These are phyloP conservation scores for Trichopus zeylanicus DNA, from an alignment of 116 monocot genomes.

Conservation along the genomic window DNA sequence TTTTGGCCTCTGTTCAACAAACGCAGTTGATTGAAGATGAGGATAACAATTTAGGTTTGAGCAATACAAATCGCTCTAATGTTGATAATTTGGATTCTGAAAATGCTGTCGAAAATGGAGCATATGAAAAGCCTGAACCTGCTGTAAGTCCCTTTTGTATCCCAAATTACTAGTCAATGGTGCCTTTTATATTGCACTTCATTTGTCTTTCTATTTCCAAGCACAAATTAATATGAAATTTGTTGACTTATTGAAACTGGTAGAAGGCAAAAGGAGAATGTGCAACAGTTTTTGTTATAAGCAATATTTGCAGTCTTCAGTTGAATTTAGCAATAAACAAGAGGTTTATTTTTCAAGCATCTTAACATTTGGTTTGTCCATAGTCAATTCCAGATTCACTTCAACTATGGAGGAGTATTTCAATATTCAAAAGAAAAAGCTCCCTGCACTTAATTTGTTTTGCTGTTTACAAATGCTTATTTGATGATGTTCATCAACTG, in stretches of 20 bases:
- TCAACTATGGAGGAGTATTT: background rate
- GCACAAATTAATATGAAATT: no score
- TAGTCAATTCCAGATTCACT: no score
- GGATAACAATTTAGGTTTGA: slow-evolving; percentile 14
- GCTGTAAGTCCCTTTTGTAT: slow-evolving; percentile 12
- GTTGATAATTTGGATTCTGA: slow-evolving; percentile 24
- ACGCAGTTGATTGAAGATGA: slow-evolving; percentile 71
- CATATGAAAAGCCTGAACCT: slow-evolving; percentile 12
- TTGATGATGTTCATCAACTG: no score
- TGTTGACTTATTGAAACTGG: no score
- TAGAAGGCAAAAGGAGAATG: no score
- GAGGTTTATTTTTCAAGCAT: background rate
- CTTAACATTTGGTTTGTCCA: no score
- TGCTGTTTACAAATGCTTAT: background rate
- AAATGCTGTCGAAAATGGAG: slow-evolving; percentile 18
- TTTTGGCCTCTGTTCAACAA: slow-evolving; percentile 6
- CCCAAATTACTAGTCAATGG: background rate
- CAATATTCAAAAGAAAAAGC: no score
- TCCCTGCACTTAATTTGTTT: background rate
- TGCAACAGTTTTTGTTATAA: no score
- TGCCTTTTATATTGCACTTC: background rate
- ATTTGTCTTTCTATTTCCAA: background rate
- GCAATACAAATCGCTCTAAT: slow-evolving; percentile 3
- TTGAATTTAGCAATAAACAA: background rate
- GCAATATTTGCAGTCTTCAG: no score